phyloP scores from a whole-genome alignment of 257 asterid genomes.

The Thymus mandschuricus region DNA sequence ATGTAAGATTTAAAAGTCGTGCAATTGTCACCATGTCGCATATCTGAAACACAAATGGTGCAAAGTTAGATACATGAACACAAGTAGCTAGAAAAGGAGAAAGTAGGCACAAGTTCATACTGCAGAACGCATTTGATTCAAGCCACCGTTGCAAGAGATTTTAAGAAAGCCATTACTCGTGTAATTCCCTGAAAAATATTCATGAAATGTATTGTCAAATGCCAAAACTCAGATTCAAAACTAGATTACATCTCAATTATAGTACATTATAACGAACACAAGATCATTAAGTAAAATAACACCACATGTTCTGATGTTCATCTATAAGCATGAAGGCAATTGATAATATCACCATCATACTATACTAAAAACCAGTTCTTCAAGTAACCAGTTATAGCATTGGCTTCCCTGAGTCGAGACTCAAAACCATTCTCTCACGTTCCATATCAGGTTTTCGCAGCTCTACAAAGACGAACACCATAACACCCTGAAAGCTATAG shows the following conservation, averaged over 20 bases:
- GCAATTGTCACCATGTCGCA: slow-evolving; percentile 98
- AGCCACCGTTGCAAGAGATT: slow-evolving; percentile 93
- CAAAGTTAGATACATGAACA: slow-evolving; percentile 27
- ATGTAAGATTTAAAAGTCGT: slow-evolving; percentile 84
- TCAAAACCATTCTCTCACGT: background rate
- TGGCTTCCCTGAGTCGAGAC: background rate
- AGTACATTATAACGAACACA: background rate
- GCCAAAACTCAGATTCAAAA: background rate
- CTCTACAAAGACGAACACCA: slow-evolving; percentile 19
- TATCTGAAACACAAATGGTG: slow-evolving; percentile 59
- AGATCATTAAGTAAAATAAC: slow-evolving; percentile 5
- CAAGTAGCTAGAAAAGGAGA: slow-evolving; percentile 20
- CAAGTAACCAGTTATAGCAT: background rate
- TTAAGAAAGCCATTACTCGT: slow-evolving; percentile 82
- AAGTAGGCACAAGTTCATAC: slow-evolving; percentile 44
- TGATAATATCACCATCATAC: background rate
- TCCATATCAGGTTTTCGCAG: background rate
- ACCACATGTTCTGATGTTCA: background rate
- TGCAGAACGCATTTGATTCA: slow-evolving; percentile 99
- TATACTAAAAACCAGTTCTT: background rate
- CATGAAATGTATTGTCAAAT: slow-evolving; percentile 13
- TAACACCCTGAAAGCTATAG: background rate
- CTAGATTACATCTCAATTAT: slow-evolving; percentile 6
- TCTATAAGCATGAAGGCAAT: slow-evolving; percentile 7
- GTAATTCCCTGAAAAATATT: slow-evolving; percentile 63